Evolutionary conservation across 1,284 basidiomycete genomes (phyloP).

Genomic region (Moesziomyces aphidis): DNA sequence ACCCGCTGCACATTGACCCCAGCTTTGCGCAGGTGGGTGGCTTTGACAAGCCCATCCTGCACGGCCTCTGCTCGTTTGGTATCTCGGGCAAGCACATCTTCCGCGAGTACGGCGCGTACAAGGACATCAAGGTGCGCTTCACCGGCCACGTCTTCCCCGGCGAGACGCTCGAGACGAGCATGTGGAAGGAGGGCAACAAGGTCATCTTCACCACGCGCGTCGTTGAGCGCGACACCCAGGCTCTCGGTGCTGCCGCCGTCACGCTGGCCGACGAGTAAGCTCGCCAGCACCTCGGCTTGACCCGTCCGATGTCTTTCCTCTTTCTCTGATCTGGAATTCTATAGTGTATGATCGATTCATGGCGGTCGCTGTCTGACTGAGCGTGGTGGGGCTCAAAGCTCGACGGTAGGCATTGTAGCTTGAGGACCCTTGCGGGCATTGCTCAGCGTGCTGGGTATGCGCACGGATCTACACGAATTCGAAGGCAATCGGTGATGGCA

Average conservation of each 20-base stretch:
- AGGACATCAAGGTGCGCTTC: slow-evolving; percentile 96
- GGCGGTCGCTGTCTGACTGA: no score
- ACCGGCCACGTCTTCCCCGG: slow-evolving; percentile 92
- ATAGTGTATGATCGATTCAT: no score
- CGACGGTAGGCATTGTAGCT: no score
- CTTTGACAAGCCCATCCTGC: slow-evolving; percentile 83
- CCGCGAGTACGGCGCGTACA: slow-evolving; percentile 85
- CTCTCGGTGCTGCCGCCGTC: slow-evolving; percentile 80
- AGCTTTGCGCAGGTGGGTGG: slow-evolving; percentile 94
- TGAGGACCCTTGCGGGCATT: no score
- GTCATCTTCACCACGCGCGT: slow-evolving; percentile 88
- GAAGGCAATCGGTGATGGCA: no score
- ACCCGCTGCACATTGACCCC: slow-evolving; percentile 93
- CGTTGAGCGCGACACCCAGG: slow-evolving; percentile 79
- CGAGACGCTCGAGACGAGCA: slow-evolving; percentile 78
- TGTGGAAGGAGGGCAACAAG: slow-evolving; percentile 96
- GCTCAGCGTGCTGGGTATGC: no score
- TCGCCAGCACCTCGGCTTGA: not conserved
- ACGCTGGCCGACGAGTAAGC: slow-evolving; percentile 71
- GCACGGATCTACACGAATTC: no score
- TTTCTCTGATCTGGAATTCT: no score
- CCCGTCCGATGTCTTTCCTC: not conserved
- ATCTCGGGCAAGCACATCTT: slow-evolving; percentile 93
- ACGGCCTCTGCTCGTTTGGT: slow-evolving; percentile 90
- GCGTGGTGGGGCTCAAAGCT: no score